Evolutionary conservation across 1,284 basidiomycete species (phyloP), one percentile per base, ranked within the genome.

Genomic region (Ceratobasidium sp.): DNA sequence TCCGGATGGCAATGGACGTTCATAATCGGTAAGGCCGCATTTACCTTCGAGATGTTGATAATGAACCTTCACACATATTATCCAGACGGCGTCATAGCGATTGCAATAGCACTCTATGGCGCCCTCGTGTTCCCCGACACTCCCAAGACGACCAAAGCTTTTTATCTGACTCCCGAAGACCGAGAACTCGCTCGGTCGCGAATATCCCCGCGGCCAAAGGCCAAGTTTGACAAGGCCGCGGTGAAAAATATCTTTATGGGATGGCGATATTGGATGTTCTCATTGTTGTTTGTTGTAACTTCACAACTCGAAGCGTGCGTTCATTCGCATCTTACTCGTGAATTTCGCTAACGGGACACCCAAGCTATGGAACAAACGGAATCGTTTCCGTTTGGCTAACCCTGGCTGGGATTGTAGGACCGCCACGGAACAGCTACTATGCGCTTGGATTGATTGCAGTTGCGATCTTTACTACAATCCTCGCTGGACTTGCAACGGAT

Each of bases 41-140:
- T 35, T 3, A 18, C 10, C 16, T 10, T 16, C 0, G 14, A 50
- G 16, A 50, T 50, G 16, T 50, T 16, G 12, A 50, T 10, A 3
- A 50, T 5, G 20, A 3, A 48, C 2, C 27, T 1, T 27, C 3
- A 62, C 23, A 4, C 57, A 33, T 20, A 1, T n/a, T 33, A 12
- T 35, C 6, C 23, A 75, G 92, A 94, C 81, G 92, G 92, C 2
- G 83, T 92, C 20, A 92, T 94, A 70, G 93, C 92, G 1, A 83
- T 94, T 7, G 91, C 92, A 0, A 90, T 93, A 77, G 91, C 93
- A 0, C 81, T 93, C 3, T 93, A 94, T 81, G 93, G 93, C 0
- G 93, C 92, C 81, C 80, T 92, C 33, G 85, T 92, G 30, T 94
- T 94, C 81, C 93, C 93, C 12, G 91, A 93, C 81, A 87, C 91